These are phyloP conservation scores for Aspergillus incahuasiensis DNA, from an alignment of 495 filamentous ascomycete genomes.

Conservation along the genomic window DNA sequence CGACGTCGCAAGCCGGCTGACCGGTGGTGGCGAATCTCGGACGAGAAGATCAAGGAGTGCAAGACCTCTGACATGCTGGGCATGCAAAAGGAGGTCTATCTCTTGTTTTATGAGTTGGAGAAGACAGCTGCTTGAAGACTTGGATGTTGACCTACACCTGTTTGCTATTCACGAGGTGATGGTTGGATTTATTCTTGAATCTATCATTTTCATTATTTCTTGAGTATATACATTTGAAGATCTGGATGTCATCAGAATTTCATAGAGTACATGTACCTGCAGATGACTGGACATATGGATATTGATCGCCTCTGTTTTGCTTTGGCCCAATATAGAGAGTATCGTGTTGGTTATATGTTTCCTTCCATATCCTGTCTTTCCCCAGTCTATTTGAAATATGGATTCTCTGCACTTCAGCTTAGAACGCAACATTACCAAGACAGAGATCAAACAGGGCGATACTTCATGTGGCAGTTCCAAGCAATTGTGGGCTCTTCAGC, in stretches of 20 bases:
- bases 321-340: not conserved
- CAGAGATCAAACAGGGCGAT: too few species aligned
- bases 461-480: too few species aligned
- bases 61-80: slow-evolving; percentile 84
- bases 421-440: too few species aligned
- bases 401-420: too few species aligned
- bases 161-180: not conserved
- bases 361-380: not conserved
- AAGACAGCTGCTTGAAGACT: slow-evolving; percentile 10
- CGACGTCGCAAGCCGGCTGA: slow-evolving; percentile 57
- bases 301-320: not conserved
- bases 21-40: slow-evolving; percentile 97
- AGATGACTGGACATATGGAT: not conserved
- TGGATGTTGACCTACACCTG: not conserved
- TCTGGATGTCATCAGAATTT: not conserved
- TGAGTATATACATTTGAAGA: not conserved
- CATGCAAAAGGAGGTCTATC: slow-evolving; percentile 94
- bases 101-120: slow-evolving; percentile 92
- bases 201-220: too few species aligned
- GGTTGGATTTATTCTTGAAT: not conserved
- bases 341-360: not conserved
- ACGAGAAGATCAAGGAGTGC: slow-evolving; percentile 93
- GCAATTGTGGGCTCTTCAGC: too few species aligned
- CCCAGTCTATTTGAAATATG: too few species aligned
- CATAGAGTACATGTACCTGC: not conserved